Base-by-base conservation (phyloP, 140 eudicot genomes). In the Bidens hawaiensis region DNA sequence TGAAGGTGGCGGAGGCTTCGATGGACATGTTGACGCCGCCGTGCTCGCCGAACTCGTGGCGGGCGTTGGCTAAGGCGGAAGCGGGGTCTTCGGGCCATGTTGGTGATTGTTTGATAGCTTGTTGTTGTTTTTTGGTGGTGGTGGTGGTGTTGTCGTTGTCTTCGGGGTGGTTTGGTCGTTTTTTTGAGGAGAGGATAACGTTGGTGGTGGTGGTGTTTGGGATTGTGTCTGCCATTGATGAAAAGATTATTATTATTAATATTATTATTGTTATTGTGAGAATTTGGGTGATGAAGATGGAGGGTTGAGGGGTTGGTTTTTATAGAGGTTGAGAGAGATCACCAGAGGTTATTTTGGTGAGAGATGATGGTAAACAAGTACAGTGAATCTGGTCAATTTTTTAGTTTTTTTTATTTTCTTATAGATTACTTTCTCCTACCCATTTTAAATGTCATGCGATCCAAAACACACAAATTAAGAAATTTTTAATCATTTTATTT, bases 1-100 rank as follows among this genome's bases (percentile, higher is more conserved):
- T 93, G 87, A 93, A 88, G 22, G 99, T 93, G 73, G 99, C 96
- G 68, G 99, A 93, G 30, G 97, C 99, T 48, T 93, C 99, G 68
- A 88, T 88, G 8, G 99, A 93, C 99, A 93, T 93, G 96, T 93
- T 93, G 7, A 93, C 96, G 23, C 99, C 99, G 16, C 99, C 99
- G 55, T 93, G 99, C 65, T 93, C 99, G 19, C 99, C 95, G 64
- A 93, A 88, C 62, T 93, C 95, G 74, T 88, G 99, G 76, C 95
- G 95, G 10, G 84, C 82, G 50, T 71, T 79, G 72, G 99, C 95
- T 13, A 93, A 30, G 1, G 94, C 89, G 1, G 67, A 78, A 0
- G 68, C 86, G 0, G 97, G 99, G 67, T 93, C 99, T 13, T 70
- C 96, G n/a, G n/a, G n/a, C 80, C 81, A 69, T 12, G 49, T 28